Conservation (phyloP, 306 rosid genomes). For the Argentina anserina region DNA sequence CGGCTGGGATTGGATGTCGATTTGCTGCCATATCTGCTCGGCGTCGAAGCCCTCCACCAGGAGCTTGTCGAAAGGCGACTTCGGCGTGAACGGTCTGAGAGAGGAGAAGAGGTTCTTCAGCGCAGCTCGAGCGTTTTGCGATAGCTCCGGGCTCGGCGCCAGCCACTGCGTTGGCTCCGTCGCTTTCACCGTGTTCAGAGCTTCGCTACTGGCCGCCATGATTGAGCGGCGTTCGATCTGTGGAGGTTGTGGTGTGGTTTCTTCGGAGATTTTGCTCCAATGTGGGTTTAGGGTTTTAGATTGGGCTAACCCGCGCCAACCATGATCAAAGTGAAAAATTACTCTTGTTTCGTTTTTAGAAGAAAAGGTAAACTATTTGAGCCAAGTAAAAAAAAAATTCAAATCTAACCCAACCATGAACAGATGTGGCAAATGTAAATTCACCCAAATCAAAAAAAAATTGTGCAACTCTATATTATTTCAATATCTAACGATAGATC, state of each 20-base stretch:
- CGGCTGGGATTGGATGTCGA: slow-evolving; percentile 82
- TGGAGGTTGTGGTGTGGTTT: background rate
- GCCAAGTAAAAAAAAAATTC: too few species aligned
- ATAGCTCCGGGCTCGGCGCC: slow-evolving; percentile 40
- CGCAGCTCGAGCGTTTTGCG: slow-evolving; percentile 64
- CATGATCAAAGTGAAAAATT: too few species aligned
- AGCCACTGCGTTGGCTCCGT: slow-evolving; percentile 62
- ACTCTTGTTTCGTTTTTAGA: too few species aligned
- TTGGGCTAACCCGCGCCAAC: too few species aligned
- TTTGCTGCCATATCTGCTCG: slow-evolving; percentile 99
- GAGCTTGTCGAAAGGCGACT: slow-evolving; percentile 69
- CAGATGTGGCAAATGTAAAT: too few species aligned
- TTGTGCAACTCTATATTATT: too few species aligned
- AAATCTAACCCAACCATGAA: too few species aligned
- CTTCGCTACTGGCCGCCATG: slow-evolving; percentile 39
- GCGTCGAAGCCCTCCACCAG: slow-evolving; percentile 76
- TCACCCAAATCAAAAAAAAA: too few species aligned
- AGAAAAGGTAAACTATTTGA: too few species aligned
- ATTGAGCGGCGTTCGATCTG: background rate
- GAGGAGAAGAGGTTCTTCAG: slow-evolving; percentile 60
- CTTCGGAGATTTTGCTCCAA: background rate
- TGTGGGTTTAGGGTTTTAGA: slow-evolving; percentile 58
- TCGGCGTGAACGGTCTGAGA: slow-evolving; percentile 58
- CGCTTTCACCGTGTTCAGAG: slow-evolving; percentile 47
- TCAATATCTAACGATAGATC: too few species aligned